phyloP scores from a whole-genome alignment of 2,329 filamentous ascomycete species.

The Trichoderma guizhouense region DNA sequence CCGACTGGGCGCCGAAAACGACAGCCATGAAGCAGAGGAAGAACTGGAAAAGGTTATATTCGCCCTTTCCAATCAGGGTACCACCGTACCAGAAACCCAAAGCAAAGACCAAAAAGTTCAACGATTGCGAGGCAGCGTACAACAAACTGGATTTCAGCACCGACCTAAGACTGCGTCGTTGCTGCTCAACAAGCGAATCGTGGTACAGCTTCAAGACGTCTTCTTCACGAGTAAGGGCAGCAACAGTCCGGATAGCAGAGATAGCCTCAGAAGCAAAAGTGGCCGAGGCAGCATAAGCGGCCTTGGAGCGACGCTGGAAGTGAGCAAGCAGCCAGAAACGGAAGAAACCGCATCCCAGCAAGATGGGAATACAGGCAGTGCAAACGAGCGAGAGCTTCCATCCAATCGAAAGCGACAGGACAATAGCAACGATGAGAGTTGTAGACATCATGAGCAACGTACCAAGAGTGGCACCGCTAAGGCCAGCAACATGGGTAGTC shows the following conservation, averaged over 20 bases:
- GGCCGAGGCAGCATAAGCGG: constrained; percentile 75
- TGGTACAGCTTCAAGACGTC: constrained; percentile 76
- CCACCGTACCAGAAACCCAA: constrained; percentile 94
- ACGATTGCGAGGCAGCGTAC: constrained; percentile 80
- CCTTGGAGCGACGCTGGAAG: constrained; percentile 76
- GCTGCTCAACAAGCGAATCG: constrained; percentile 62
- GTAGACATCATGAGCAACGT: constrained; percentile 78
- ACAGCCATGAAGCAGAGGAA: constrained; percentile 86
- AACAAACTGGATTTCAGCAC: constrained; percentile 73
- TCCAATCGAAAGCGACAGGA: constrained; percentile 68
- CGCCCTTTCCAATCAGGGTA: constrained; percentile 64
- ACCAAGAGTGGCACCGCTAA: constrained; percentile 83
- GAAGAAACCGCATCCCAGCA: constrained; percentile 77
- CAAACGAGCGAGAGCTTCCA: constrained; percentile 89
- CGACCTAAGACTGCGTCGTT: constrained; percentile 65
- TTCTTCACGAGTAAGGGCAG: constrained; percentile 79
- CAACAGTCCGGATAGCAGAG: constrained; percentile 89
- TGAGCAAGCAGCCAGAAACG: constrained; percentile 80
- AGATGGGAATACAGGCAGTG: constrained; percentile 71
- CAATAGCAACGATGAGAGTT: constrained; percentile 72
- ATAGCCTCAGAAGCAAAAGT: constrained; percentile 91
- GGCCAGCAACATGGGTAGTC: constrained; percentile 84
- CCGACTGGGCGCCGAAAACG: constrained; percentile 89
- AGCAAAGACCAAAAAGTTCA: constrained; percentile 79
- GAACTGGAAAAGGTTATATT: constrained; percentile 82